Evolutionary conservation across 2,329 filamentous ascomycete species (phyloP), one percentile per base, ranked within the genome.

Genomic region (Chaetothyriales sp.): DNA sequence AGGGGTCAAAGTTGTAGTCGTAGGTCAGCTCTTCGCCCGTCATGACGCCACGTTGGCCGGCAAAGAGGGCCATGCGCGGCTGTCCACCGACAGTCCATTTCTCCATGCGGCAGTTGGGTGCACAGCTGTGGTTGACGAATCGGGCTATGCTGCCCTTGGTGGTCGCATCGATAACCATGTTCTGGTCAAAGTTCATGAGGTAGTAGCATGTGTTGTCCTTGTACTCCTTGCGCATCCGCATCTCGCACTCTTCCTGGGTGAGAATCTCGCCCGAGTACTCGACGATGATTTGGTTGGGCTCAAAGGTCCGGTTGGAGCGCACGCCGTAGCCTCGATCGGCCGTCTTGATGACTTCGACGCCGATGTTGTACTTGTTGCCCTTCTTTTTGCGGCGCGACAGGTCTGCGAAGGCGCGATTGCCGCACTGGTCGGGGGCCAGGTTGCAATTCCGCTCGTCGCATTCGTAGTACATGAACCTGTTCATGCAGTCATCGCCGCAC

Each of bases 191-290:
- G 51, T 88, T 89, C 92, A 98, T 98, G 48, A 98, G 75, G 67
- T 98, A 98, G 69, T 95, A 97, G 69, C 89, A 95, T 86, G 95
- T 10, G 62, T 95, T 94, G 65, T 95, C 80, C 67, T 92, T 94
- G 72, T 98, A 98, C 54, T 85, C 78, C 56, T 90, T 85, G 54
- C 86, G 88, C 89, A 97, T 95, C 51, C 92, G 83, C 46, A 85
- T 80, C 65, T 97, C 89, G 64, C 89, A 95, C 66, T 98, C 92
- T 28, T 83, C 82, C 64, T 94, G 88, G 0, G 89, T 95, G 63
- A 98, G 94, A 60, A 98, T 95, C 69, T 98, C 92, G 43, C 92
- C 92, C 0, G 89, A 90, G 65, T 98, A 98, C 65, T 98, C 92
- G 71, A 97, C 90, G 64, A 98, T 97, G 65, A 98, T 94, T 70